Evolutionary conservation across 2,329 filamentous ascomycete species (phyloP).

Genomic region (Fusarium chlamydosporum): DNA sequence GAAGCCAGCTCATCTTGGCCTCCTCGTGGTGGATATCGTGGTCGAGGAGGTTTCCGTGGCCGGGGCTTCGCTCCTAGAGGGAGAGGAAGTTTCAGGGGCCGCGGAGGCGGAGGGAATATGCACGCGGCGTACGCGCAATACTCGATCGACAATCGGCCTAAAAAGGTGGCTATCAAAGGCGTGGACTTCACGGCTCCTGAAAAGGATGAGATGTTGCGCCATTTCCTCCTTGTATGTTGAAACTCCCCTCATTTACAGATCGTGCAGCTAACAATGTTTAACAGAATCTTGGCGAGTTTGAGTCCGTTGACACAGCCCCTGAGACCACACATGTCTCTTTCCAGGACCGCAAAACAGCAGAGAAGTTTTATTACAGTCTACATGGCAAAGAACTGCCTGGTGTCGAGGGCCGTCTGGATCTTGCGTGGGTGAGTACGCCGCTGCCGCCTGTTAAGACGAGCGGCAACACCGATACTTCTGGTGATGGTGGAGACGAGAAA

Average conservation of each 20-base stretch:
- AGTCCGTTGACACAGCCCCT: conserved; percentile 66
- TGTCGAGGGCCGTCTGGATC: conserved; percentile 72
- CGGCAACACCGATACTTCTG: conserved; percentile 23
- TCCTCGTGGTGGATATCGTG: conserved; percentile 53
- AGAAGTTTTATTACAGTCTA: conserved; percentile 75
- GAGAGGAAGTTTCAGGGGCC: conserved; percentile 59
- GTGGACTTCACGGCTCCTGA: conserved; percentile 73
- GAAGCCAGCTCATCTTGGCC: conserved; percentile 54
- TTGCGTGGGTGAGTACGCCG: conserved; percentile 70
- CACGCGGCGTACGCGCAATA: conserved; percentile 72
- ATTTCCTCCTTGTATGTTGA: conserved; percentile 75
- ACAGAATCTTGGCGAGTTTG: conserved; percentile 74
- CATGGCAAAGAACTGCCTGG: conserved; percentile 71
- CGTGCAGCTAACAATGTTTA: conserved; percentile 7
- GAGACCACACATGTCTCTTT: conserved; percentile 70
- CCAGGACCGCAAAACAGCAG: conserved; percentile 77
- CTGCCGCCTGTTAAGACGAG: conserved; percentile 45
- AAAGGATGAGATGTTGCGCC: conserved; percentile 77
- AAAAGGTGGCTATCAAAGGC: conserved; percentile 74
- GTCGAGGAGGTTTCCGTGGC: conserved; percentile 49
- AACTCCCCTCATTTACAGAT: not conserved
- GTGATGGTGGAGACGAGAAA: conserved; percentile 42
- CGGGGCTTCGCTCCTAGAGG: conserved; percentile 54
- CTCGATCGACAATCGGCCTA: conserved; percentile 82
- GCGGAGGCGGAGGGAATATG: conserved; percentile 61